Conservation (phyloP, 2,329 filamentous ascomycete species). For the Bertia moriformis region DNA sequence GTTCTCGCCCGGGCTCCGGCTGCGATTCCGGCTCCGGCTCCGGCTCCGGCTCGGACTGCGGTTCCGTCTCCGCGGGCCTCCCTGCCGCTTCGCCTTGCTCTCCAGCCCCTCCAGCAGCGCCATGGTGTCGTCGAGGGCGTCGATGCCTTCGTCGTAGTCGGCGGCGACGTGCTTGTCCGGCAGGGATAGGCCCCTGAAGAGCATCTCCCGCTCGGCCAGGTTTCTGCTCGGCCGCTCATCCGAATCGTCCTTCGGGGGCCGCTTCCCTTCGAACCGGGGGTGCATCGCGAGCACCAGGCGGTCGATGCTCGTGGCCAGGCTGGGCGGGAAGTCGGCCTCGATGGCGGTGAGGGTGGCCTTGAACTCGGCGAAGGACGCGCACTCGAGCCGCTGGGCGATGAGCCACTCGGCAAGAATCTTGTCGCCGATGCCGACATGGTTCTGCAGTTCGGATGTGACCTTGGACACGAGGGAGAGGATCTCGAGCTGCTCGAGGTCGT, state of each 20-base stretch:
- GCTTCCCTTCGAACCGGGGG: background rate
- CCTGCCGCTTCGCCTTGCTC: background rate
- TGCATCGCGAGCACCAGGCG: background rate
- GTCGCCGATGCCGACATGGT: background rate
- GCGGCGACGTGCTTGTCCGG: background rate
- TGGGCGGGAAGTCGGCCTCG: background rate
- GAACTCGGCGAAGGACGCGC: background rate
- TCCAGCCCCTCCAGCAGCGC: background rate
- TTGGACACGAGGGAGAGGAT: background rate
- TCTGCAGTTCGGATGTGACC: background rate
- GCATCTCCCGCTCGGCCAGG: background rate
- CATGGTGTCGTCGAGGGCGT: background rate
- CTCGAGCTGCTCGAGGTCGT: background rate
- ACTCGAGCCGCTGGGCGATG: background rate
- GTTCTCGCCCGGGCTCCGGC: background rate
- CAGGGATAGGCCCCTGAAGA: background rate
- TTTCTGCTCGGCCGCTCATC: background rate
- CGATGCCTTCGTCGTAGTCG: background rate
- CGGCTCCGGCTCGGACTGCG: too few relatives aligned
- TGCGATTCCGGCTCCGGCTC: background rate
- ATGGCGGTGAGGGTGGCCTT: background rate
- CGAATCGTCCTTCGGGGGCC: background rate
- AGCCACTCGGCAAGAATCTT: background rate
- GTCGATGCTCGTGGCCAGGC: background rate
- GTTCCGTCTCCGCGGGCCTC: too few relatives aligned